Evolutionary conservation across 257 asterid species (phyloP).

Genomic region (Cordia subcordata): DNA sequence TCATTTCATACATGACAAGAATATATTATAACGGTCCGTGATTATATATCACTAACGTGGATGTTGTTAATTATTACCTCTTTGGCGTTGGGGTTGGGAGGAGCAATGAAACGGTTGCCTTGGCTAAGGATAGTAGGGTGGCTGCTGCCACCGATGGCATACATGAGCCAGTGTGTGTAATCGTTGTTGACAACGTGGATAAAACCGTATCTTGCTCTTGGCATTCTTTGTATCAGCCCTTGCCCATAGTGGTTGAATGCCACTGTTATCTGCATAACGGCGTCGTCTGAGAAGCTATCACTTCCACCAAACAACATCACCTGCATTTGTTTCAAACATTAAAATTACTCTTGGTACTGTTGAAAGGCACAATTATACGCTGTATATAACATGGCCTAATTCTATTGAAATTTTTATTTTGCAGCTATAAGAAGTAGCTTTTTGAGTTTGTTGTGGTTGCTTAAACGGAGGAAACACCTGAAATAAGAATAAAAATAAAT

Average conservation of each 20-base stretch:
- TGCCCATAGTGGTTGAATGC: conserved; percentile 35
- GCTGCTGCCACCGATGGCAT: conserved; percentile 37
- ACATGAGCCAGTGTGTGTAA: conserved; percentile 33
- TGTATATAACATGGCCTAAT: too few relatives aligned
- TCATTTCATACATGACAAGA: too few relatives aligned
- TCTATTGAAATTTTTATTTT: too few relatives aligned
- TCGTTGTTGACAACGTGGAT: conserved; percentile 29
- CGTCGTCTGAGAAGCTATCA: conserved; percentile 17
- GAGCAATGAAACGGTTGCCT: conserved; percentile 43
- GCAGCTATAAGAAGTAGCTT: too few relatives aligned
- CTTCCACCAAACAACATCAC: conserved; percentile 32
- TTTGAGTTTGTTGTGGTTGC: too few relatives aligned
- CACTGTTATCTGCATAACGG: conserved; percentile 25
- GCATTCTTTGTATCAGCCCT: conserved; percentile 33
- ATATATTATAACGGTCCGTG: too few relatives aligned
- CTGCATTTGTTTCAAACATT: too few relatives aligned
- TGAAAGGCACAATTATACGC: too few relatives aligned
- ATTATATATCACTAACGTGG: too few relatives aligned
- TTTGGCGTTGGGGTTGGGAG: conserved; percentile 42
- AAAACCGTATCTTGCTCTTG: conserved; percentile 35
- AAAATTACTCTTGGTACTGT: too few relatives aligned
- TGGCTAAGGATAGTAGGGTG: conserved; percentile 37
- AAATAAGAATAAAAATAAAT: too few relatives aligned
- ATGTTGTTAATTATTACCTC: conserved; percentile 40
- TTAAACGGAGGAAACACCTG: too few relatives aligned